Evolutionary conservation across 768 basidiomycete species (phyloP), one percentile per base, ranked within the genome.

Genomic region (Porpolomopsis calyptriformis): DNA sequence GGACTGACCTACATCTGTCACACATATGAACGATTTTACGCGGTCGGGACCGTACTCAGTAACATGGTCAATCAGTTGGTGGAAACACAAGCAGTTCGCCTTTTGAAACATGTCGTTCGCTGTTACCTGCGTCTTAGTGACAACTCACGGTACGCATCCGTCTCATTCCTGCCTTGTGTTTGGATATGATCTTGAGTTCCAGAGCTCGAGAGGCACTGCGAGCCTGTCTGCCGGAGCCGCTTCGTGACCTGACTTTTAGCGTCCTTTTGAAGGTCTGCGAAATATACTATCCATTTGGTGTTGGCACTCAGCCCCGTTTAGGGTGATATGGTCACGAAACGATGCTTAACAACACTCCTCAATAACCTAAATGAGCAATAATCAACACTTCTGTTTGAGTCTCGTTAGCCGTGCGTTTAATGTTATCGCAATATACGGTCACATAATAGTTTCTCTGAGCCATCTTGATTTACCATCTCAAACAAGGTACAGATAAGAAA

Each of bases 21-120:
- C 65, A 99, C 96, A n/a, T 99, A 99, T 60, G 96, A 99, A 62
- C 77, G 96, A 43, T 99, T 99, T 69, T 98, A 97, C 62, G 96
- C 96, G 11, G 96, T 99, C 45, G 96, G 94, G 14, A 96, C 94
- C 6, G 96, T 99, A 12, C 73, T 99, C 49, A 89, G 87, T 70
- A 97, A 96, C 64, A 99, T 99, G 96, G 96, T 98, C 53, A 86
- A 85, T 58, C 91, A 97, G 60, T 75, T 99, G 40, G 93, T 98
- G 45, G 94, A 99, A 65, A 96, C 88, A 2, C 96, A 97, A 64
- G 96, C 96, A 9, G 94, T 98, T 23, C 71, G 96, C 56, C 68
- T 99, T 40, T 69, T 99, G 54, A 99, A 99, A 64, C 96, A 99
- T 60, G 96, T 99, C 43, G 96, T 99, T 24, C 76, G 96, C 46